A percentile compares a stretch with the other conserved stretches of the same genome.
Conservation (phyloP, 306 rosid genomes). For the Castanea mollissima region DNA sequence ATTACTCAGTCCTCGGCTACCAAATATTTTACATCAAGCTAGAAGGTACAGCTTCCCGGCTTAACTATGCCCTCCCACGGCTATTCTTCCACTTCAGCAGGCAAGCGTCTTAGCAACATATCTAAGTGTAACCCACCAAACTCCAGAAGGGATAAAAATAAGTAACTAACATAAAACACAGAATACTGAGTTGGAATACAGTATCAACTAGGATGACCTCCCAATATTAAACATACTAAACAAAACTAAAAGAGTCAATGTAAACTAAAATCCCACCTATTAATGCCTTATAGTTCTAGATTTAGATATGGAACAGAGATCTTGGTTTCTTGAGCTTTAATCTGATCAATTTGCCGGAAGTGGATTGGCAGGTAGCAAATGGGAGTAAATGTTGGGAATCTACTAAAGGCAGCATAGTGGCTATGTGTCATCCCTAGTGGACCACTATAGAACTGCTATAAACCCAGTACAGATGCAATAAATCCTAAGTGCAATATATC, state of each 20-base stretch:
- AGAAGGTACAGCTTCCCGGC: background rate
- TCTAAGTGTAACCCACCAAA: background rate
- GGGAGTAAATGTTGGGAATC: background rate
- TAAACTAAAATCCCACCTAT: background rate
- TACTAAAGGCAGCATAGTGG: background rate
- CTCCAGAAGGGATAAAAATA: background rate
- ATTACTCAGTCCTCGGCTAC: background rate
- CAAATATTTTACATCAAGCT: background rate
- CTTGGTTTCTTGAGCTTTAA: background rate
- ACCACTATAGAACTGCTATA: background rate
- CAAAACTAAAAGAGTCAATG: background rate
- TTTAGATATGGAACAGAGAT: background rate
- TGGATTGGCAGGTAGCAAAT: background rate
- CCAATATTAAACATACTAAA: background rate
- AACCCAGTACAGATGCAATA: too few species aligned
- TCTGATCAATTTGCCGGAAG: too few species aligned
- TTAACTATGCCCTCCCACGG: background rate
- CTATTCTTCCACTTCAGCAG: background rate
- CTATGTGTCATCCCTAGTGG: background rate
- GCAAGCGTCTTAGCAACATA: background rate
- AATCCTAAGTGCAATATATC: too few species aligned
- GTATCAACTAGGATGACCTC: background rate
- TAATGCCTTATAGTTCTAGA: background rate
- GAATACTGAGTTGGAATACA: background rate
- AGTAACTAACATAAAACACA: background rate